Conservation (phyloP, 1,284 basidiomycete species). For the Leccinum pachyderme region DNA sequence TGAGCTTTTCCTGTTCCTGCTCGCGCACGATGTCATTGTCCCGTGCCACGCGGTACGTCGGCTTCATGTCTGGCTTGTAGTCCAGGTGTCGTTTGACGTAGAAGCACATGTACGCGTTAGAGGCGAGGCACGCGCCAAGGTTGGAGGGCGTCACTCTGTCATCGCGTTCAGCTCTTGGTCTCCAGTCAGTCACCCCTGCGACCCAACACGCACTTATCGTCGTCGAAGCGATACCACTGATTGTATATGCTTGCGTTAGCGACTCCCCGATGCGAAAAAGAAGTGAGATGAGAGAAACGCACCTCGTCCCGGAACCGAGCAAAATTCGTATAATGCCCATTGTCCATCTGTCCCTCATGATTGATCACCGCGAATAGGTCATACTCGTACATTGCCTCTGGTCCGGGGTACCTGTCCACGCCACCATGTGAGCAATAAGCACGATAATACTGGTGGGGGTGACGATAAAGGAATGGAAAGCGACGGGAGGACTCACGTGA, state of each 20-base stretch:
- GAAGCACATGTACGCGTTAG: constrained; percentile 87
- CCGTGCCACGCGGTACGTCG: constrained; percentile 68
- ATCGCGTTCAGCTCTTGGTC: constrained; percentile 2
- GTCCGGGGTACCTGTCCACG: constrained; percentile 47
- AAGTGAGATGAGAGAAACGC: constrained; percentile 23
- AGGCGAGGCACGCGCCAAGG: constrained; percentile 63
- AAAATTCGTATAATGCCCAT: constrained; percentile 91
- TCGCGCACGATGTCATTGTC: constrained; percentile 66
- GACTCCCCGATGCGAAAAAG: constrained; percentile 3
- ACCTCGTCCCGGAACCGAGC: constrained; percentile 77
- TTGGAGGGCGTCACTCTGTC: constrained; percentile 69
- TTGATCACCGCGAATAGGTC: constrained; percentile 93
- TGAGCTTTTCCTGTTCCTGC: constrained; percentile 39
- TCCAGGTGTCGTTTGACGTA: constrained; percentile 86
- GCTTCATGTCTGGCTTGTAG: constrained; percentile 68
- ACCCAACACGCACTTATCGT: constrained; percentile 68
- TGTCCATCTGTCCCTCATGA: constrained; percentile 93
- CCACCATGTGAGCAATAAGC: not conserved
- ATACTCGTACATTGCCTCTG: constrained; percentile 80
- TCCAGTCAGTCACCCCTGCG: too few relatives aligned
- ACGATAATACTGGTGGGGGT: not conserved
- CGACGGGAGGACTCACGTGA: constrained; percentile 34
- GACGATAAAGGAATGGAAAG: not conserved
- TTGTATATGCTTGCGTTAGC: constrained; percentile 6
- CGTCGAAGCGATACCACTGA: constrained; percentile 94